Conservation (phyloP, 495 filamentous ascomycete genomes). For the Aspergillus biplanus region DNA sequence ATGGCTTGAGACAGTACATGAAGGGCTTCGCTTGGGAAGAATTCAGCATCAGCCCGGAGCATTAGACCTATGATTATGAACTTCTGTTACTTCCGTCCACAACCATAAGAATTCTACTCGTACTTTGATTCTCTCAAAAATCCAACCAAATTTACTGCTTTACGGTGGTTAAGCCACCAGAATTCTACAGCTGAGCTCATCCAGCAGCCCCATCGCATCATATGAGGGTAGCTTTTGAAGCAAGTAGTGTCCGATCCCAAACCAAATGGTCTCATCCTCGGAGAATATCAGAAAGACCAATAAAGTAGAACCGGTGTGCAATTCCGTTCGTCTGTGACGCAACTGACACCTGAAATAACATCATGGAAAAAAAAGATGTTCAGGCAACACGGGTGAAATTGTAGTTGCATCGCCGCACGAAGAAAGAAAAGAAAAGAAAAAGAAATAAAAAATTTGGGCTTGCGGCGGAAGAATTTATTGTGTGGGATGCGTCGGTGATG, state of each 20-base stretch:
- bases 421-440: conserved; percentile 52
- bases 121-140: too few species aligned
- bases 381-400: conserved; percentile 39
- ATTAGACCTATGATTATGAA: conserved; percentile 8
- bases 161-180: too few species aligned
- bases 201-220: background rate
- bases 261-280: conserved; percentile 55
- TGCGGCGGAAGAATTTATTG: conserved; percentile 33
- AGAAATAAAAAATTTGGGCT: conserved; percentile 14
- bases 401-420: conserved; percentile 65
- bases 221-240: conserved; percentile 24
- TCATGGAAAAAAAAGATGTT: conserved; percentile 48
- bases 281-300: conserved; percentile 48
- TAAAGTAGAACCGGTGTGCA: conserved; percentile 61
- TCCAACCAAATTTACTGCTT: too few species aligned
- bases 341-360: conserved; percentile 60
- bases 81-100: conserved; percentile 1
- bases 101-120: background rate
- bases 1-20: background rate
- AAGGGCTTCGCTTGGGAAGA: background rate
- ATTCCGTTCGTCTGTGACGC: conserved; percentile 64
- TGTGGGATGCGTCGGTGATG: background rate
- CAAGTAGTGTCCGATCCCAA: conserved; percentile 51
- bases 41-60: conserved; percentile 6
- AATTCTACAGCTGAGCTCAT: background rate